These are phyloP conservation scores for Buxus sempervirens DNA, from an alignment of 164 flowering plant genomes.

Conservation along the genomic window DNA sequence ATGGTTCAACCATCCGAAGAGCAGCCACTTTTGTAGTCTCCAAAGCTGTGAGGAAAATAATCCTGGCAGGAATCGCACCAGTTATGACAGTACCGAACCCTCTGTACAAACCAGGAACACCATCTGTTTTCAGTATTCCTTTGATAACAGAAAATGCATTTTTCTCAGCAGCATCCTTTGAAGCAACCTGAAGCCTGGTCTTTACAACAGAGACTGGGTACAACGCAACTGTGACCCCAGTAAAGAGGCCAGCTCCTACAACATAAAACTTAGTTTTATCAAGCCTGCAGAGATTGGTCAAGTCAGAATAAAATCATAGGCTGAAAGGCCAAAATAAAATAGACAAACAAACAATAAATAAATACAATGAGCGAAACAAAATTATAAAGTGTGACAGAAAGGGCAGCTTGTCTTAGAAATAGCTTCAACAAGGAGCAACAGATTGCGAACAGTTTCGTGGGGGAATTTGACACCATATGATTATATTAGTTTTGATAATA, in stretches of 20 bases:
- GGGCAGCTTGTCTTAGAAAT: no score
- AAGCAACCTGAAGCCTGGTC: slow-evolving; percentile 90
- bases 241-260: slow-evolving; percentile 93
- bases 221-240: slow-evolving; percentile 85
- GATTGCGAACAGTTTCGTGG: no score
- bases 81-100: slow-evolving; percentile 95
- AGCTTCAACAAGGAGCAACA: no score
- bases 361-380: neutral
- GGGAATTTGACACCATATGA: no score
- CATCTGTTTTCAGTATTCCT: slow-evolving; percentile 72
- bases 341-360: no score
- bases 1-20: slow-evolving; percentile 62
- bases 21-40: slow-evolving; percentile 90
- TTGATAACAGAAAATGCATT: slow-evolving; percentile 66
- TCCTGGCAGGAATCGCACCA: slow-evolving; percentile 93
- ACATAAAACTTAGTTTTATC: slow-evolving; percentile 90
- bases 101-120: slow-evolving; percentile 83
- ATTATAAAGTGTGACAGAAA: neutral
- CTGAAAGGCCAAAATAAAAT: neutral
- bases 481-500: no score
- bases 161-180: slow-evolving; percentile 65
- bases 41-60: slow-evolving; percentile 80
- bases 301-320: slow-evolving; percentile 10
- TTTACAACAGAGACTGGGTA: slow-evolving; percentile 92
- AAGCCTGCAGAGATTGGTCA: slow-evolving; percentile 60